Conservation (phyloP, 2,329 filamentous ascomycete species). For the Cladophialophora psammophila region DNA sequence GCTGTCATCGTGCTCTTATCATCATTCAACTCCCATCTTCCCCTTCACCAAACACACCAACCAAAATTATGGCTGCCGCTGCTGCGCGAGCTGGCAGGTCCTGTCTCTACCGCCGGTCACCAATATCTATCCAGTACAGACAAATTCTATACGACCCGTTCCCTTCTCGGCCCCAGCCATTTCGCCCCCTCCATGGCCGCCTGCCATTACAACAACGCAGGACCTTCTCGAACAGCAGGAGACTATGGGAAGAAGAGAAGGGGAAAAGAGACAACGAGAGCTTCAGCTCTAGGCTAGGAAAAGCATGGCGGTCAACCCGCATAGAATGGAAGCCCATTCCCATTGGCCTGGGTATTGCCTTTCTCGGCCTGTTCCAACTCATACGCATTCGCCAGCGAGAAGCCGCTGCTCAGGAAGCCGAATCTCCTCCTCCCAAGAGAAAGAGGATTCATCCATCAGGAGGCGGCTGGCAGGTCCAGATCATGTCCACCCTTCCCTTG, state of each 20-base stretch:
- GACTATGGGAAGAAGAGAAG: slow-evolving; percentile 49
- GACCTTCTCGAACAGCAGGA: slow-evolving; percentile 50
- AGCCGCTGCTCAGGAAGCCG: slow-evolving; percentile 56
- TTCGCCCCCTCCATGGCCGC: not conserved
- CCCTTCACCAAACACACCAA: not conserved
- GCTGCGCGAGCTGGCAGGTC: slow-evolving; percentile 31
- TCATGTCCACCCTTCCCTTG: slow-evolving; percentile 91
- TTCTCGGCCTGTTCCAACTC: slow-evolving; percentile 82
- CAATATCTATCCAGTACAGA: not conserved
- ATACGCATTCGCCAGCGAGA: slow-evolving; percentile 70
- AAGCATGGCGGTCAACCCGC: slow-evolving; percentile 68
- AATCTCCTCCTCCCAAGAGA: slow-evolving; percentile 58
- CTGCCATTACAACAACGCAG: slow-evolving; percentile 30
- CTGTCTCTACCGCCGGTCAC: slow-evolving; percentile 37
- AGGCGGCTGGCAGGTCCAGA: slow-evolving; percentile 83
- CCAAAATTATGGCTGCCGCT: slow-evolving; percentile 18
- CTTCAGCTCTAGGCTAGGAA: slow-evolving; percentile 64
- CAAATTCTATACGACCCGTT: slow-evolving; percentile 14
- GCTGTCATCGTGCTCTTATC: not conserved
- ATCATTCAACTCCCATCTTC: slow-evolving; percentile 4
- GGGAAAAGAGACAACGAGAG: slow-evolving; percentile 56
- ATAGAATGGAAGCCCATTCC: slow-evolving; percentile 92
- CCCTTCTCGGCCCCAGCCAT: not conserved
- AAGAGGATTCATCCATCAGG: slow-evolving; percentile 78
- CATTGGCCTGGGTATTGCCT: slow-evolving; percentile 81